These are phyloP conservation scores for Blepharisma undulans DNA, from an alignment of 169 alveolate species.

Conservation along the genomic window DNA sequence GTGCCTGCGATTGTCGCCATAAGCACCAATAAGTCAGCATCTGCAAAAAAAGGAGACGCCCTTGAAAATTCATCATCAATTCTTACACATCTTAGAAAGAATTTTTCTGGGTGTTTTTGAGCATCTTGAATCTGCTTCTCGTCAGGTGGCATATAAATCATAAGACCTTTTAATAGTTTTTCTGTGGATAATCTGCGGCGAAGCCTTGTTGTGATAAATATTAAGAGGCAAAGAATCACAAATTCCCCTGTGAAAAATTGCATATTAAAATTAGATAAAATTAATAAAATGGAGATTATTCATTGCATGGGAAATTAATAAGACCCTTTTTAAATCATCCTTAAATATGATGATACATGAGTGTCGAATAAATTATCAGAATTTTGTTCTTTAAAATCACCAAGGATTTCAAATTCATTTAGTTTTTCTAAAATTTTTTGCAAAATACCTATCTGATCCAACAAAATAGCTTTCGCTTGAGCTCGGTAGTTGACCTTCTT, in stretches of 20 bases:
- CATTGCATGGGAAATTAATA: no score
- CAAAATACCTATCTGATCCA: neutral
- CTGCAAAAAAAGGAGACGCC: neutral
- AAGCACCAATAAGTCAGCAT: neutral
- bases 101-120: neutral
- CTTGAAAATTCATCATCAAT: constrained; percentile 1
- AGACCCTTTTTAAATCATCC: neutral
- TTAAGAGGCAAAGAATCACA: neutral
- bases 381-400: neutral
- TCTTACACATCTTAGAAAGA: neutral
- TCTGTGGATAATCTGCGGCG: neutral
- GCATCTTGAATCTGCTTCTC: neutral
- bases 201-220: neutral
- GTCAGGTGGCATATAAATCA: constrained; percentile 20
- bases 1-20: neutral
- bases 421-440: neutral
- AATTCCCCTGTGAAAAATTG: neutral
- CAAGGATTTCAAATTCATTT: neutral
- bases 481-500: neutral
- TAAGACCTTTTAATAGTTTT: neutral
- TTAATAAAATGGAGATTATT: no score
- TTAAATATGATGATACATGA: neutral
- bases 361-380: neutral
- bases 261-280: neutral
- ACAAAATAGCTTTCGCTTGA: neutral